Conservation (phyloP, 805 yeast genomes). For the Pichia californica region DNA sequence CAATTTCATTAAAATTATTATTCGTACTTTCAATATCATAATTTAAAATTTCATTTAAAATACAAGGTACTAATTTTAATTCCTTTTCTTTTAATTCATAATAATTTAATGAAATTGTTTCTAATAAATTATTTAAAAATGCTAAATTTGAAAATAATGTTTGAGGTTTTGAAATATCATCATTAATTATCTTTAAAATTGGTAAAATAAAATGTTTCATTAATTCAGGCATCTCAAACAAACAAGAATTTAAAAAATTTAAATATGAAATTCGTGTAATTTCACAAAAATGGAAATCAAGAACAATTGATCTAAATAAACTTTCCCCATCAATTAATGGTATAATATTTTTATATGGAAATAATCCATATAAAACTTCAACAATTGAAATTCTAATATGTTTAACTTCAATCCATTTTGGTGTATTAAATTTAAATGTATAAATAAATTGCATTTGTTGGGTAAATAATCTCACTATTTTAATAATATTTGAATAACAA, state of each 20-base stretch:
- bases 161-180: constrained; percentile 61
- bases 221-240: constrained; percentile 73
- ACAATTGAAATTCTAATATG: constrained; percentile 64
- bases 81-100: neutral
- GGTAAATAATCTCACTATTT: constrained; percentile 39
- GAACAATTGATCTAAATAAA: constrained; percentile 50
- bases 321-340: constrained; percentile 56
- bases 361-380: constrained; percentile 52
- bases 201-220: constrained; percentile 61
- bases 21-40: neutral
- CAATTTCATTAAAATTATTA: neutral
- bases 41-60: neutral
- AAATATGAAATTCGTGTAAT: constrained; percentile 72
- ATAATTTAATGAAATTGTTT: constrained; percentile 55
- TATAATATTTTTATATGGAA: constrained; percentile 53
- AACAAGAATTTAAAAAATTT: constrained; percentile 67
- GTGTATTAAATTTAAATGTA: constrained; percentile 34
- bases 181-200: constrained; percentile 69
- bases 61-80: neutral
- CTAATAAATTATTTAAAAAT: constrained; percentile 58
- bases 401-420: constrained; percentile 40
- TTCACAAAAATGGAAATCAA: constrained; percentile 69
- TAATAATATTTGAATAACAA: constrained; percentile 37
- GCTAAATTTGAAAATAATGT: constrained; percentile 73
- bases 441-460: constrained; percentile 51